Percentiles rank a stretch among this genome's conserved stretches.
Conservation (phyloP, 768 basidiomycete species). For the Mycena belliarum region DNA sequence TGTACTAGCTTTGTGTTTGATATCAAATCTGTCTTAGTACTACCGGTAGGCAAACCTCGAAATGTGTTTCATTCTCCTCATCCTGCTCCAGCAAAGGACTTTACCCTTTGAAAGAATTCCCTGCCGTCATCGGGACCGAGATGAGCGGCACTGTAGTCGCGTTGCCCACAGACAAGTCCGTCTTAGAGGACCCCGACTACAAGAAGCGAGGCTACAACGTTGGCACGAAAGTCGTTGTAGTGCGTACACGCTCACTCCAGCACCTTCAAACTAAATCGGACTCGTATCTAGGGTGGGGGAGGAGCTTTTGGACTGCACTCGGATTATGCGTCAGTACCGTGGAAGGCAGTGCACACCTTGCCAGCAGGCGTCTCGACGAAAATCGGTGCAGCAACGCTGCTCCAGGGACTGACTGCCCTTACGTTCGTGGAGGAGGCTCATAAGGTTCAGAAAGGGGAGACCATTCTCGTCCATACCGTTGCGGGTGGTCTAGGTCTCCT, state of each 20-base stretch:
- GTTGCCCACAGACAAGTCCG: constrained; percentile 65
- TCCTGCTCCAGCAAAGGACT: constrained; percentile 53
- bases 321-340: constrained; percentile 33
- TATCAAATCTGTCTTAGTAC: background rate
- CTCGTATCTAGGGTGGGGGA: constrained; percentile 2
- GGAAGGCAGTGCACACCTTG: constrained; percentile 60
- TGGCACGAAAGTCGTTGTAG: constrained; percentile 73
- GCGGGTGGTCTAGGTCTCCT: constrained; percentile 86
- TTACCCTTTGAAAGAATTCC: constrained; percentile 59
- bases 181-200: constrained; percentile 61
- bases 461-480: constrained; percentile 84
- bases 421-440: constrained; percentile 85
- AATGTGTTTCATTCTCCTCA: background rate
- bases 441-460: constrained; percentile 76
- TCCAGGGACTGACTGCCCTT: constrained; percentile 80
- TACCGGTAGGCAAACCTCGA: background rate
- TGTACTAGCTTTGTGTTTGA: background rate
- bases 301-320: constrained; percentile 10
- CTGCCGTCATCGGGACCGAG: constrained; percentile 77
- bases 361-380: constrained; percentile 61
- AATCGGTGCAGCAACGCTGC: constrained; percentile 63
- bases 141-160: constrained; percentile 73
- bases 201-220: constrained; percentile 63
- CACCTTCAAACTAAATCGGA: background rate
- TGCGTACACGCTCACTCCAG: constrained; percentile 33